Percentiles rank a stretch among this genome's conserved stretches.
These are phyloP conservation scores for Udeniomyces megalosporus DNA, from an alignment of 768 basidiomycete genomes.

Conservation along the genomic window DNA sequence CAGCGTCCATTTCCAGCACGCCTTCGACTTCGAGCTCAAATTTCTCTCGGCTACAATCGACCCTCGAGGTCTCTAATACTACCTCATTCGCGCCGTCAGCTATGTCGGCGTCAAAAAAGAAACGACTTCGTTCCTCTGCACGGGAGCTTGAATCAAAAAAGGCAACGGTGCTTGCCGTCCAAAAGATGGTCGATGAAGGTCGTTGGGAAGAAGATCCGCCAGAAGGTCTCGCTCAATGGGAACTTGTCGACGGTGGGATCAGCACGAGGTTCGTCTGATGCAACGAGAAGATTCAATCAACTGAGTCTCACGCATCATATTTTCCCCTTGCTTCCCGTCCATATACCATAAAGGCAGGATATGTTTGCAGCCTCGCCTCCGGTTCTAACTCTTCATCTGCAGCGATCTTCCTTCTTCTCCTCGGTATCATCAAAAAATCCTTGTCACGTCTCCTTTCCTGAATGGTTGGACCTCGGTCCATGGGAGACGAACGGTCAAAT, in stretches of 20 bases:
- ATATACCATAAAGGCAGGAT: slow-evolving; percentile 15
- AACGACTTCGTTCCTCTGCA: slow-evolving; percentile 52
- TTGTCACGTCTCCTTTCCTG: slow-evolving; percentile 63
- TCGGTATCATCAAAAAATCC: slow-evolving; percentile 65
- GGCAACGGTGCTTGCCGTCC: slow-evolving; percentile 49
- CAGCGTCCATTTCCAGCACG: not conserved
- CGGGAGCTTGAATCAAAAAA: slow-evolving; percentile 48
- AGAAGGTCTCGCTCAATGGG: slow-evolving; percentile 33
- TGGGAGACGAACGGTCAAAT: slow-evolving; percentile 70
- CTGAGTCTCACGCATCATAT: too few species aligned
- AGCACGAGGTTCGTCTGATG: slow-evolving; percentile 70
- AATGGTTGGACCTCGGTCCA: slow-evolving; percentile 73
- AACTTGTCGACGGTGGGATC: slow-evolving; percentile 80
- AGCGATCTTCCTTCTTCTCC: slow-evolving; percentile 74
- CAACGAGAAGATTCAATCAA: too few species aligned
- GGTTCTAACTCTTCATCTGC: slow-evolving; percentile 74
- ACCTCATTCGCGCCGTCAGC: not conserved
- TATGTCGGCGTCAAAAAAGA: slow-evolving; percentile 51
- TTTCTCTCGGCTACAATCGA: not conserved
- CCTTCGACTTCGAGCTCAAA: not conserved
- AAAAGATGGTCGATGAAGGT: slow-evolving; percentile 53
- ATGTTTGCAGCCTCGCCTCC: slow-evolving; percentile 51
- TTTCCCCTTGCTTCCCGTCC: too few species aligned
- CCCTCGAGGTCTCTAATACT: slow-evolving; percentile 17
- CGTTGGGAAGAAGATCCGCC: slow-evolving; percentile 45